Base-by-base conservation (phyloP, 2,329 filamentous ascomycete species). In the Kalaharituber pfeilii region DNA sequence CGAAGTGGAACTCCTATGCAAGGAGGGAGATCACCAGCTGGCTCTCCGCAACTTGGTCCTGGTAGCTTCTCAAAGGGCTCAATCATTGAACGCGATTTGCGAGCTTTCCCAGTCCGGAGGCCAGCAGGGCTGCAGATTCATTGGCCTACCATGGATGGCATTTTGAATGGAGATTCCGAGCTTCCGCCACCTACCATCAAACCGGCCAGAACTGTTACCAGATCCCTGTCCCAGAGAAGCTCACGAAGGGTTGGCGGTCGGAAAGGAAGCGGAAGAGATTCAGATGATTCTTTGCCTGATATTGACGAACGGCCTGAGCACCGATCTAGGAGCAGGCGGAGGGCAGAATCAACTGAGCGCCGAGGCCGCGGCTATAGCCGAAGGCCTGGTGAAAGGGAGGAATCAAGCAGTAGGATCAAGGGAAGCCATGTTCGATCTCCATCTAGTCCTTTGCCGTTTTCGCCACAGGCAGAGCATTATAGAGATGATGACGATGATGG, bases 371-470 rank as follows among this genome's bases (percentile, higher is more conserved):
- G 49, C 8, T 44, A 52, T 8, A 56, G 53, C 25, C 51, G 53
- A 29, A 51, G 50, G 18, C 24, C 49, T 5, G 57, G 49, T 24
- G 55, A 56, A 25, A 49, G 49, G 33, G 51, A 50, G 55, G 53
- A 51, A 25, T 18, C 44, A 49, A 51, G 53, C 44, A 47, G 47
- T 13, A 55, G 57, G 20, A 72, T 72, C 15, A 73, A 77, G 18
- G 75, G 73, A 2, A 78, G 78, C n/a, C 65, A 69, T 2, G 69
- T 75, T 45, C 74, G 80, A 49, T 94, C 87, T 1, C 87, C 88
- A 1, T 83, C 84, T 0, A 89, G 86, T 1, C 86, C 88, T 1
- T 70, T 87, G 25, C 85, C 86, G 2, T 81, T 89, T 72, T 79
- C 82, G 9, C 71, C 73, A 3, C 71, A 75, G 2, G 77, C 74